phyloP scores from a whole-genome alignment of 495 filamentous ascomycete species.

The Letharia columbiana region DNA sequence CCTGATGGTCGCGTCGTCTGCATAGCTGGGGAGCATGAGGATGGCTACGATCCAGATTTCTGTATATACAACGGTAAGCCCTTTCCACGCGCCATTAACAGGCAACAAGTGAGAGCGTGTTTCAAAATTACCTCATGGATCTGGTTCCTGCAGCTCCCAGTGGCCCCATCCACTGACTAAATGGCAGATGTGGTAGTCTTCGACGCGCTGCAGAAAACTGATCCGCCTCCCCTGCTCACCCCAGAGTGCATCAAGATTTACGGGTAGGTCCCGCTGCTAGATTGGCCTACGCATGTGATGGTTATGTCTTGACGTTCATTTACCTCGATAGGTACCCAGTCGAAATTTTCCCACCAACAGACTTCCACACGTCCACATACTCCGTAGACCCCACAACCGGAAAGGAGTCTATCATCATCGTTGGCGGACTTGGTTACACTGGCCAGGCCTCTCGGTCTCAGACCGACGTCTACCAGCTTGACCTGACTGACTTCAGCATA shows the following conservation, averaged over 20 bases:
- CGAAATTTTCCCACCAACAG: not conserved
- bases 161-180: not conserved
- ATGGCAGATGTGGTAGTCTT: not conserved
- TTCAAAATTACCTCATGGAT: not conserved
- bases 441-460: not conserved
- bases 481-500: not conserved
- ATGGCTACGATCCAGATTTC: not conserved
- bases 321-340: not conserved
- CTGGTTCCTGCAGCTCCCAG: too few species aligned
- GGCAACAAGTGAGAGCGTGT: not conserved
- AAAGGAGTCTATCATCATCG: not conserved
- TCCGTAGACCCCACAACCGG: not conserved
- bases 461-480: not conserved
- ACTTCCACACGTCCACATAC: not conserved
- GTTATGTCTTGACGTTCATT: not conserved
- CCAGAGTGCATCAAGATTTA: not conserved
- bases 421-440: not conserved
- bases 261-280: not conserved
- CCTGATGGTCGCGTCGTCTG: not conserved
- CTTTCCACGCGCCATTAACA: not conserved
- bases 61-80: not conserved
- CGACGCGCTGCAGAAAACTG: not conserved
- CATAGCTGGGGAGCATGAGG: slow-evolving; percentile 2
- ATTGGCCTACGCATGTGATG: not conserved
- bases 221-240: not conserved